Base-by-base conservation (phyloP, 2,329 filamentous ascomycete genomes). In the Laburnicola sp. region DNA sequence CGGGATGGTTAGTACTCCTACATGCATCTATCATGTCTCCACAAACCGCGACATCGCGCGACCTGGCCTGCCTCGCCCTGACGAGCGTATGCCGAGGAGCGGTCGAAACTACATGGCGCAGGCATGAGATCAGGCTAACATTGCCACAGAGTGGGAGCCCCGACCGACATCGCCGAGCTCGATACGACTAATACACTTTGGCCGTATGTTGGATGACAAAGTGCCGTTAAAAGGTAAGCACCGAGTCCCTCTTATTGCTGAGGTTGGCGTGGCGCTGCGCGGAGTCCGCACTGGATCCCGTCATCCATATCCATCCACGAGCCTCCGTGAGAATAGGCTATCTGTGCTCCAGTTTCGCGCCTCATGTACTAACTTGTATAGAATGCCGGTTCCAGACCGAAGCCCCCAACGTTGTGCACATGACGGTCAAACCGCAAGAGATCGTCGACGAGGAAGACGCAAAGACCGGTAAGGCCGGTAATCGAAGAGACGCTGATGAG, bases 101-200 rank as follows among this genome's bases (percentile, higher is more conserved):
- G n/a, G 21, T 5, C 25, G 1, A 23, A 21, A 31, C 21, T 7
- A n/a, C 21, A 10, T 35, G 4, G 10, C 31, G 6, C 35, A 42
- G 37, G 42, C 35, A 41, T 10, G 34, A 48, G 8, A 28, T 23
- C 27, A 57, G 42, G 57, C 65, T 69, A 57, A 69, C 60, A 53
- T 32, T 53, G 39, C 43, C 41, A 51, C 62, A 80, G 84, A 97
- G 69, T 97, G 93, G 93, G 92, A 96, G 65, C 77, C 86, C 11
- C 86, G 89, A 66, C 93, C 93, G 1, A 85, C 88, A 25, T 94
- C 89, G 67, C 92, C 93, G 8, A 93, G 86, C 66, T 89, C 87
- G 55, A 97, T 97, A 77, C 82, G 93, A 44, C 76, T 97, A 64
- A 97, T 97, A 66, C 89, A 91, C 57, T 94, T 96, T 74, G 93